Conservation (phyloP, 164 flowering plant species). For the Cinnamomum chago region DNA sequence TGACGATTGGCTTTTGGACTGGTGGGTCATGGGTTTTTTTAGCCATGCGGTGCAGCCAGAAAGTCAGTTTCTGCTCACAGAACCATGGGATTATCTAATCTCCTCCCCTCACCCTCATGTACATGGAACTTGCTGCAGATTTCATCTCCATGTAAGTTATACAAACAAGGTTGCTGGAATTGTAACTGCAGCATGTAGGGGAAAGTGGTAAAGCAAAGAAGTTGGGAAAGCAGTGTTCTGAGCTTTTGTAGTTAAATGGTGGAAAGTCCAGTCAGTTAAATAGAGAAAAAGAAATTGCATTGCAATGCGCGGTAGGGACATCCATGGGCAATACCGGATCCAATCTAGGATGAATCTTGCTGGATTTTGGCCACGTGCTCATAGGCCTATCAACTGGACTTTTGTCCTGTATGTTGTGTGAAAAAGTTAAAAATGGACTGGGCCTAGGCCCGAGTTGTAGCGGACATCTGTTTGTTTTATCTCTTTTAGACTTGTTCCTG, state of each 20-base stretch:
- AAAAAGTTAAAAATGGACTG: too few species aligned
- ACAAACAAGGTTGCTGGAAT: slow-evolving; percentile 24
- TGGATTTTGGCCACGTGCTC: too few species aligned
- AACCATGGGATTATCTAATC: neutral
- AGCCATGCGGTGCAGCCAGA: neutral
- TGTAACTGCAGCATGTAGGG: slow-evolving; percentile 26
- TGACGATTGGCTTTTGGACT: neutral
- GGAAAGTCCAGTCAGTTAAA: neutral
- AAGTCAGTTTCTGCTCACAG: neutral
- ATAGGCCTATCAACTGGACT: too few species aligned
- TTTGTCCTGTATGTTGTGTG: too few species aligned
- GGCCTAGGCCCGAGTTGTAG: too few species aligned
- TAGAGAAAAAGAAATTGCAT: too few species aligned
- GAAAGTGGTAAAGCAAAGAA: neutral
- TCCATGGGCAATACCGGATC: too few species aligned
- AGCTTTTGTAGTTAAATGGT: neutral
- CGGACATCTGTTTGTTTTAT: too few species aligned
- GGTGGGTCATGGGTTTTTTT: neutral
- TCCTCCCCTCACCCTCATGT: slow-evolving; percentile 8
- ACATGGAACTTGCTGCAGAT: slow-evolving; percentile 27
- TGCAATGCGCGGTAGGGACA: too few species aligned
- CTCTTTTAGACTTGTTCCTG: too few species aligned
- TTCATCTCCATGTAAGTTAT: slow-evolving; percentile 24
- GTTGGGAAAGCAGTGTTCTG: neutral
- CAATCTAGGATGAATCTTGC: too few species aligned